Evolutionary conservation across 441 rosid genomes (phyloP), one percentile per base, ranked within the genome.

Genomic region (Lepidium campestre): DNA sequence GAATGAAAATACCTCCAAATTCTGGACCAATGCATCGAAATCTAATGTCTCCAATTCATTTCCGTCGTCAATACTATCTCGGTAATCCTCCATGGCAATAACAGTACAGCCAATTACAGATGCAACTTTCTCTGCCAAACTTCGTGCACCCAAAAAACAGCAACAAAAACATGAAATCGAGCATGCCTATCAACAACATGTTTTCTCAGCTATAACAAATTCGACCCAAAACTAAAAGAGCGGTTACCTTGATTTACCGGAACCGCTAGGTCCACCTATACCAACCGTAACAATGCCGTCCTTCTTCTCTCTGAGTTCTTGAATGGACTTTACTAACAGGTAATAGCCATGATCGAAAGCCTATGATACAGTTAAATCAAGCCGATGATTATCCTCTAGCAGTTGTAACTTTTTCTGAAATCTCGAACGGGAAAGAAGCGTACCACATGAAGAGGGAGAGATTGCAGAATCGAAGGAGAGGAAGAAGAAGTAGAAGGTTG

Each of bases 81-180:
- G 86, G 76, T 91, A 94, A 75, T 91, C 88, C 78, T 94, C 99
- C 99, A 94, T 94, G 14, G 96, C 83, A 79, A 94, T 83, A 44
- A 91, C 86, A 50, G 85, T 85, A 76, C 99, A 94, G 11, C 99
- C 98, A 61, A 94, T 86, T 17, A 94, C 98, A 74, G 97, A 89
- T 44, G 94, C 87, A 37, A 94, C 97, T 91, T 91, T 94, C 86
- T 94, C 99, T 62, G 97, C 89, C 82, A 94, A 82, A 86, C 99
- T 94, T 86, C 59, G 74, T 23, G 42, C 62, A 78, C 59, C 78
- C 62, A 65, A 53, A 53, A 31, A 40, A 39, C 52, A 65, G 25
- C 49, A 56, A 29, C 42, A 52, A 79, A 35, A 47, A 46, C 62
- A 49, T 58, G 69, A 73, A 29, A 60, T 46, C 48, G 46, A 67